A percentile compares a stretch with the other conserved stretches of the same genome.
These are phyloP conservation scores for Pyricularia pennisetigena DNA, from an alignment of 2,329 filamentous ascomycete genomes.

Conservation along the genomic window DNA sequence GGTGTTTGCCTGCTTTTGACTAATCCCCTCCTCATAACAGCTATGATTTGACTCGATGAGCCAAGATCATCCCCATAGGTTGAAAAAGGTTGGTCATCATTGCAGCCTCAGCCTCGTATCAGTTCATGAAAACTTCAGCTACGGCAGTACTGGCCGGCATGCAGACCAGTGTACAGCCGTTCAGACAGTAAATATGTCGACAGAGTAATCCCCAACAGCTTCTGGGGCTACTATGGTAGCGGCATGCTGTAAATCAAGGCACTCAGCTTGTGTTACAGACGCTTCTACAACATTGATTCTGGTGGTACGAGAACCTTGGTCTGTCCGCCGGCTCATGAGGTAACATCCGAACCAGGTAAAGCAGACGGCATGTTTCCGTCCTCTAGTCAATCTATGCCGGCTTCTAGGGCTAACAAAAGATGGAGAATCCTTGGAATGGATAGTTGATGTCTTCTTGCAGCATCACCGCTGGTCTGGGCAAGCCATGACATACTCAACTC, in stretches of 20 bases:
- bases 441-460: not conserved
- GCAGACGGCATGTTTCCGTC: not conserved
- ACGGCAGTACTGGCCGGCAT: not conserved
- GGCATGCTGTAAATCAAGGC: not conserved
- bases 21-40: too few relatives aligned
- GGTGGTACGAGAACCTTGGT: not conserved
- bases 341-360: not conserved
- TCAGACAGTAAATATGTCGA: not conserved
- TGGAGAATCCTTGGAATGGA: not conserved
- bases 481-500: too few relatives aligned
- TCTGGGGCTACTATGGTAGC: not conserved
- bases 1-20: not conserved
- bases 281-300: not conserved
- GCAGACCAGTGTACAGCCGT: not conserved
- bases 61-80: too few relatives aligned
- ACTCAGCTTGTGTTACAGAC: not conserved
- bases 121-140: not conserved
- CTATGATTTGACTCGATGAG: not conserved
- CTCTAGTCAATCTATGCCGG: not conserved
- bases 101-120: not conserved
- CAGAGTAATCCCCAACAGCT: not conserved
- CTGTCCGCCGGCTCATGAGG: not conserved
- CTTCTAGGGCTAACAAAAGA: not conserved
- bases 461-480: too few relatives aligned
- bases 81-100: not conserved